A percentile compares a stretch with the other conserved stretches of the same genome.
These are phyloP conservation scores for Laburnicola sp. DNA, from an alignment of 2,329 filamentous ascomycete species.

Conservation along the genomic window DNA sequence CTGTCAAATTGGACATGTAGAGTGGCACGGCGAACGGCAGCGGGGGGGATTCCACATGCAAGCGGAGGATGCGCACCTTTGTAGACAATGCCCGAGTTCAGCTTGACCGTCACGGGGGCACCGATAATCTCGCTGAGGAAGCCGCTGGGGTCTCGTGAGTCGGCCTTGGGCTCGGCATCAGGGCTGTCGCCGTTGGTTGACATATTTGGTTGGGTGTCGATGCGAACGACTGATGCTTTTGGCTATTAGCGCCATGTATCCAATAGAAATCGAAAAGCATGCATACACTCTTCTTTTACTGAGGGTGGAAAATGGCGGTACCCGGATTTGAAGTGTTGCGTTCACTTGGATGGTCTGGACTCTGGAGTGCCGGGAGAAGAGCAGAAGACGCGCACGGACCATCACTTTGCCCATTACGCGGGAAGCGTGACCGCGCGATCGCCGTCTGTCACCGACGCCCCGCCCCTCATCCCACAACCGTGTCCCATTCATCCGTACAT, in stretches of 20 bases:
- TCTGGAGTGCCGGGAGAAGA: too few species aligned
- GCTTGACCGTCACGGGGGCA: slow-evolving; percentile 89
- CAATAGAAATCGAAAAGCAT: too few species aligned
- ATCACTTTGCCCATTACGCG: slow-evolving; percentile 11
- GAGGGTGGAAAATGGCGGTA: too few species aligned
- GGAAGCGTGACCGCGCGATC: slow-evolving; percentile 43
- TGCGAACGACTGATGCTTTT: slow-evolving; percentile 22
- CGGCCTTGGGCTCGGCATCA: slow-evolving; percentile 60
- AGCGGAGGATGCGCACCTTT: slow-evolving; percentile 65
- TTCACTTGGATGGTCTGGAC: too few species aligned
- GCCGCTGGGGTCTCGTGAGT: slow-evolving; percentile 88
- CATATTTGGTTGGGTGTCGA: slow-evolving; percentile 10
- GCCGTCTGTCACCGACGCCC: slow-evolving; percentile 14
- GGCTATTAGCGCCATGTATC: too few species aligned
- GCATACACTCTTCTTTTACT: too few species aligned
- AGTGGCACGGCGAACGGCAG: too few species aligned
- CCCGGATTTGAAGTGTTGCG: too few species aligned
- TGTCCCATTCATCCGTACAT: background rate
- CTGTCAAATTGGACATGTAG: too few species aligned
- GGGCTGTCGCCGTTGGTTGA: slow-evolving; percentile 66
- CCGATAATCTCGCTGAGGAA: slow-evolving; percentile 96
- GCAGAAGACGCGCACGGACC: slow-evolving; percentile 32
- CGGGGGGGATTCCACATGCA: too few species aligned
- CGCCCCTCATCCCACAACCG: too few species aligned
- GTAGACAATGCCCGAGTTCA: slow-evolving; percentile 98